Conservation (phyloP, 805 yeast genomes). For the Starmerella tilneyi region DNA sequence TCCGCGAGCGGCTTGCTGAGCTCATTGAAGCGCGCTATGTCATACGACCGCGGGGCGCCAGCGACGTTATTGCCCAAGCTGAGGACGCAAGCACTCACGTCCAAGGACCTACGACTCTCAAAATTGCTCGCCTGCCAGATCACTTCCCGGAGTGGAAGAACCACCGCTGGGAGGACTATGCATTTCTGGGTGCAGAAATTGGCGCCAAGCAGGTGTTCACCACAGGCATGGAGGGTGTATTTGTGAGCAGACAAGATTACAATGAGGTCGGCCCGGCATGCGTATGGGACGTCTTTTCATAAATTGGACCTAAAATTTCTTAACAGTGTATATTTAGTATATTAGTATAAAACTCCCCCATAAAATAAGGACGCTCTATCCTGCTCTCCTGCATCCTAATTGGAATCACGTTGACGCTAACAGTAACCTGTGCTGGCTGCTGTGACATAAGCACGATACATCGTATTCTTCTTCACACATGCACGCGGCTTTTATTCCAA, state of each 20-base stretch:
- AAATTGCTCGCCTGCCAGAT: constrained; percentile 65
- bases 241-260: constrained; percentile 58
- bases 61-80: constrained; percentile 17
- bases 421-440: no score
- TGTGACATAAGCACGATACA: no score
- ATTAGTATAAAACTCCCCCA: no score
- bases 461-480: no score
- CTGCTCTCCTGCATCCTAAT: no score
- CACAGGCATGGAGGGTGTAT: constrained; percentile 50
- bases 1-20: constrained; percentile 56
- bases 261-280: constrained; percentile 72
- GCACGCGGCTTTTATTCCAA: no score
- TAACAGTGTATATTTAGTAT: no score
- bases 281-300: constrained; percentile 51
- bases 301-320: constrained; percentile 3
- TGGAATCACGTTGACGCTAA: no score
- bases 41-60: constrained; percentile 29
- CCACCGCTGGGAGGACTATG: constrained; percentile 60
- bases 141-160: constrained; percentile 93
- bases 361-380: no score
- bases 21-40: constrained; percentile 49
- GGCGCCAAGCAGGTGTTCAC: constrained; percentile 77
- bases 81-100: constrained; percentile 27
- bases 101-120: constrained; percentile 75
- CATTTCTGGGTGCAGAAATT: constrained; percentile 79